A percentile compares a stretch with the other conserved stretches of the same genome.
phyloP scores from a whole-genome alignment of 2,329 filamentous ascomycete species.

The Botrytis elliptica region DNA sequence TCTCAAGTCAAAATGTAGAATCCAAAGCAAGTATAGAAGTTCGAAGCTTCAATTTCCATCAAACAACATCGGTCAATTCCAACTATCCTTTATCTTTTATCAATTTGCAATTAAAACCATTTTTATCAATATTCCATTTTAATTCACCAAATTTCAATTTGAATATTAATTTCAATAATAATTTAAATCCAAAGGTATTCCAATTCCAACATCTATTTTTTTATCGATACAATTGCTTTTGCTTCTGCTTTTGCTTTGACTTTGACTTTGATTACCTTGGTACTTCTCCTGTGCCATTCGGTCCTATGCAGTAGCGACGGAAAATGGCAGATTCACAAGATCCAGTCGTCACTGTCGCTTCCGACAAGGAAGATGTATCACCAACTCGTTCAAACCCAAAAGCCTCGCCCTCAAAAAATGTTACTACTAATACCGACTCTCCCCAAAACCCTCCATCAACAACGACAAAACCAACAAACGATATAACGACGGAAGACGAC shows the following conservation, averaged over 20 bases:
- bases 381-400: constrained; percentile 18
- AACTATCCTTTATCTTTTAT: background rate
- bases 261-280: background rate
- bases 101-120: background rate
- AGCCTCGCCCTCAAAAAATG: constrained; percentile 32
- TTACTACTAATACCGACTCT: constrained; percentile 31
- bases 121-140: background rate
- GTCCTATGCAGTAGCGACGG: background rate
- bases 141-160: background rate
- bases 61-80: background rate
- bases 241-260: background rate
- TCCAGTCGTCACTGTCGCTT: constrained; percentile 26
- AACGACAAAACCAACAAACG: constrained; percentile 27
- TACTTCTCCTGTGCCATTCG: background rate
- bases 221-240: background rate
- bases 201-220: background rate
- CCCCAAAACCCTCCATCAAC: constrained; percentile 30
- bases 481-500: constrained; percentile 38
- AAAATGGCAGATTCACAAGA: constrained; percentile 20
- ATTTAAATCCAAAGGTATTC: background rate
- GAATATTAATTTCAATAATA: background rate
- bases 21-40: constrained; percentile 8
- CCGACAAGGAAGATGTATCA: constrained; percentile 28
- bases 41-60: constrained; percentile 8
- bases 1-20: background rate